Conservation (phyloP, 768 basidiomycete genomes). For the Pleurotus eryngii region DNA sequence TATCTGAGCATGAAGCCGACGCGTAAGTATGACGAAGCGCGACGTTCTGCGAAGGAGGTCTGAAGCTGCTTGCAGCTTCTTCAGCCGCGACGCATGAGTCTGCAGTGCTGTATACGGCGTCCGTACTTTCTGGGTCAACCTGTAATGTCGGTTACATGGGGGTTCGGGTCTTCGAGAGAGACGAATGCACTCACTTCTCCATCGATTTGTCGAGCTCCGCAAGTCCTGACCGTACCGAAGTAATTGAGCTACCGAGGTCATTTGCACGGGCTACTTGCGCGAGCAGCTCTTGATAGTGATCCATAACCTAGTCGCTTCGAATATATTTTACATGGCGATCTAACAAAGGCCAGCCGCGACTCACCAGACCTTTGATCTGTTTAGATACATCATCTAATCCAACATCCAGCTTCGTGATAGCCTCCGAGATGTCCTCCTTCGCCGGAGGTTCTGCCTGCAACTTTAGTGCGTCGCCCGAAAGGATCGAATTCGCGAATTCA, state of each 20-base stretch:
- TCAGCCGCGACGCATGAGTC: constrained; percentile 65
- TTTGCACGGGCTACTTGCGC: constrained; percentile 75
- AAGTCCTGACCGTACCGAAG: constrained; percentile 64
- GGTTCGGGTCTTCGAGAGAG: constrained; percentile 14
- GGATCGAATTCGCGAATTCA: constrained; percentile 87
- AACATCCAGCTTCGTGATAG: constrained; percentile 82
- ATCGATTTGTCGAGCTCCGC: constrained; percentile 72
- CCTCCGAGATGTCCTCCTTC: constrained; percentile 86
- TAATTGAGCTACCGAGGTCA: constrained; percentile 67
- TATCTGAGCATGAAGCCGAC: constrained; percentile 86
- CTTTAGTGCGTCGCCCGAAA: constrained; percentile 61
- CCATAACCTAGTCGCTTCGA: constrained; percentile 60
- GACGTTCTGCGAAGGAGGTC: constrained; percentile 82
- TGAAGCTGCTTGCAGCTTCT: constrained; percentile 77
- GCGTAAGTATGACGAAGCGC: constrained; percentile 79
- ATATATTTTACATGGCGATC: constrained; percentile 10
- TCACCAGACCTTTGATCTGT: constrained; percentile 82
- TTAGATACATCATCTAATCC: constrained; percentile 91
- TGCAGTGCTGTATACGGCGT: constrained; percentile 77
- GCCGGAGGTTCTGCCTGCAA: constrained; percentile 49
- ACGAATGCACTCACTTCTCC: constrained; percentile 55
- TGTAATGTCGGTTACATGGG: constrained; percentile 27
- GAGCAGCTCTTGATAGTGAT: constrained; percentile 80
- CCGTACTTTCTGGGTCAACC: constrained; percentile 84
- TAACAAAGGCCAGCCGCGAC: constrained; percentile 20